Percentiles rank a stretch among this genome's conserved stretches.
phyloP scores from a whole-genome alignment of 345 rosid genomes.

The Salix purpurea region DNA sequence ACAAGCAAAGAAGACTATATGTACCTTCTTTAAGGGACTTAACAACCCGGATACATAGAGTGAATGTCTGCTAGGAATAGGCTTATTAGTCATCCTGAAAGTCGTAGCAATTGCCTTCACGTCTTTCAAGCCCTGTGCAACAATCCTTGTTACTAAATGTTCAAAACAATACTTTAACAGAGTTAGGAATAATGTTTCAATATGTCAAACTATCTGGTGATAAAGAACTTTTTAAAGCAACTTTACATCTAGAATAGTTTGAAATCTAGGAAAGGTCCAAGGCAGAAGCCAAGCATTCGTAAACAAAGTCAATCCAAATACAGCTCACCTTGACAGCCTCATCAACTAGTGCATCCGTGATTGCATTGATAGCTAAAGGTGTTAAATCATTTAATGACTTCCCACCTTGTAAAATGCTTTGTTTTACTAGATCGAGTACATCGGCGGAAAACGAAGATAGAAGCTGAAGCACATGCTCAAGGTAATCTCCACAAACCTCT shows the following conservation, averaged over 20 bases:
- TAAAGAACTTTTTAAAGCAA: neutral
- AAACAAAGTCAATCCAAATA: slow-evolving; percentile 1
- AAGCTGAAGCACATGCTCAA: slow-evolving; percentile 50
- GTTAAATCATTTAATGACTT: slow-evolving; percentile 49
- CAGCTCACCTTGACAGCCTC: slow-evolving; percentile 82
- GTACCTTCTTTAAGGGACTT: slow-evolving; percentile 65
- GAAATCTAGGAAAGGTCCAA: neutral
- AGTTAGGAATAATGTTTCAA: neutral
- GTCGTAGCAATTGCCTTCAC: slow-evolving; percentile 85
- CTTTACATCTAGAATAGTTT: neutral
- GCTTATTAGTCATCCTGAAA: slow-evolving; percentile 89
- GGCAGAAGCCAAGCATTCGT: neutral
- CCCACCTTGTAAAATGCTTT: slow-evolving; percentile 72
- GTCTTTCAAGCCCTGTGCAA: slow-evolving; percentile 69
- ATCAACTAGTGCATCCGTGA: slow-evolving; percentile 65
- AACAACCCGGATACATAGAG: slow-evolving; percentile 73
- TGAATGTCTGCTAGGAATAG: slow-evolving; percentile 86
- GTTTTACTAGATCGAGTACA: slow-evolving; percentile 59
- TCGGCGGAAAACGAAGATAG: slow-evolving; percentile 71
- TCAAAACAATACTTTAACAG: neutral
- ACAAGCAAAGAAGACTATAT: slow-evolving; percentile 21
- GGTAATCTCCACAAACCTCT: slow-evolving; percentile 64
- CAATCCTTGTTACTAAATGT: neutral
- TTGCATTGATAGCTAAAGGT: slow-evolving; percentile 50
- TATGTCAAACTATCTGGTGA: neutral